Evolutionary conservation across 495 filamentous ascomycete genomes (phyloP).

Genomic region (Penicillium pancosmium): DNA sequence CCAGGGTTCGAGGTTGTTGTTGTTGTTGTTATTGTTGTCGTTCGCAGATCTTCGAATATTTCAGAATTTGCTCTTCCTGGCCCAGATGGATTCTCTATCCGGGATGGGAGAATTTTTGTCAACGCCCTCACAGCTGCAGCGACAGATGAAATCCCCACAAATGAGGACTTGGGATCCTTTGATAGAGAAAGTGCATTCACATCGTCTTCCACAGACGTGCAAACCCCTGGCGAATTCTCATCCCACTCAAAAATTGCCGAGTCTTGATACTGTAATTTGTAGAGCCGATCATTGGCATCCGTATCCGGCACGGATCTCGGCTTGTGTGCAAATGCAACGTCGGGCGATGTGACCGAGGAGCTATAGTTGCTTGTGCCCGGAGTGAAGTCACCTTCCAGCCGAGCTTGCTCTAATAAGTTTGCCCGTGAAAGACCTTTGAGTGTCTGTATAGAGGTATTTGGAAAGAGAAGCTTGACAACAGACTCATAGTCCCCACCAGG

Average conservation of each 20-base stretch:
- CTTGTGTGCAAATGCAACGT: not conserved
- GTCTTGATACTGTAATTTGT: conserved; percentile 11
- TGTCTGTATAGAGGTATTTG: conserved; percentile 9
- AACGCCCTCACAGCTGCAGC: conserved; percentile 11
- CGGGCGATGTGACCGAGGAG: conserved; percentile 14
- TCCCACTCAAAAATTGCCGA: conserved; percentile 15
- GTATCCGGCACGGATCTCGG: conserved; percentile 4
- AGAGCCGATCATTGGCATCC: conserved; percentile 11
- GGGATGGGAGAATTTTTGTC: conserved; percentile 1
- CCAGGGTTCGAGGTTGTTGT: not conserved
- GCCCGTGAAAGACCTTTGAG: conserved; percentile 10
- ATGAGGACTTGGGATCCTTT: conserved; percentile 7
- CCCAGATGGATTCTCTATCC: not conserved
- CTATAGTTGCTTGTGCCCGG: conserved; percentile 11
- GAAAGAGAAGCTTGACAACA: conserved; percentile 14
- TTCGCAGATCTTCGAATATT: not conserved
- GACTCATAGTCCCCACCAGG: conserved; percentile 9
- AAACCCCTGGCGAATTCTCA: conserved; percentile 8
- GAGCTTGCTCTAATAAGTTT: conserved; percentile 9
- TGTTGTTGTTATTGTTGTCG: not conserved
- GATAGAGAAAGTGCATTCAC: conserved; percentile 14
- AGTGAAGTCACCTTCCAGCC: conserved; percentile 7
- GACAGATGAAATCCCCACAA: conserved; percentile 17
- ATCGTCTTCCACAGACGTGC: conserved; percentile 11
- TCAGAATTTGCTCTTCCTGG: not conserved